Evolutionary conservation across 1,139 yeast genomes (phyloP), one percentile per base, ranked within the genome.

Genomic region (Blastobotrys malaysiensis): DNA sequence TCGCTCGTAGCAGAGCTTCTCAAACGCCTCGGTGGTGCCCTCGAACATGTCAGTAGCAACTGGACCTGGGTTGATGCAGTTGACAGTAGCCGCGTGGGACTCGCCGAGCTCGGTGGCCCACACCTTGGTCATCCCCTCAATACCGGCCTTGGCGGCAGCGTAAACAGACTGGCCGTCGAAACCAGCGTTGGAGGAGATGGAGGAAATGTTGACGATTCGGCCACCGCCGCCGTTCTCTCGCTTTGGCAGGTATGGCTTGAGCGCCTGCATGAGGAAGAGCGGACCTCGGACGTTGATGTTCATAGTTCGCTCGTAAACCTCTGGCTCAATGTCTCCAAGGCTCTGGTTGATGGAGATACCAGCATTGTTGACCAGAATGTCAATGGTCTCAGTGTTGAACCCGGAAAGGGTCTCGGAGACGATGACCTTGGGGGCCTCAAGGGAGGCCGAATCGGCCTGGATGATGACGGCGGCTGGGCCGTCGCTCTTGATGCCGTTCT

Each of bases 291-390:
- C 62, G 48, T 64, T 64, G 36, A 59, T 50, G 36, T 57, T 56
- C 57, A 60, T 59, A 3, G 54, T 31, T 14, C 46, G 44, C 19
- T 57, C 56, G 48, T 56, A 64, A 5, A 43, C 52, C 11, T 61
- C 60, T 3, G 22, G 21, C 5, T 57, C 45, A 22, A 53, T 43
- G 13, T 51, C 55, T 5, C 49, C 60, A 7, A 56, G 50, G 5
- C 47, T 47, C 36, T 56, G 48, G 48, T 58, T 48, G 43, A 48
- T 45, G 22, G 57, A 53, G 16, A 85, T 79, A 53, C 95, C 95
- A 16, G 93, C 93, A 66, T 86, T 86, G 58, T 91, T 89, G 24
- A 86, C 89, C 68, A 86, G 83, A 11, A 83, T 77, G 65, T 86
- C 91, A 61, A 86, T 44, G 57, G 58, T 52, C 54, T 57, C 7